Evolutionary conservation across 2,329 filamentous ascomycete species (phyloP), one percentile per base, ranked within the genome.

Genomic region (Coniochaeta sp.): DNA sequence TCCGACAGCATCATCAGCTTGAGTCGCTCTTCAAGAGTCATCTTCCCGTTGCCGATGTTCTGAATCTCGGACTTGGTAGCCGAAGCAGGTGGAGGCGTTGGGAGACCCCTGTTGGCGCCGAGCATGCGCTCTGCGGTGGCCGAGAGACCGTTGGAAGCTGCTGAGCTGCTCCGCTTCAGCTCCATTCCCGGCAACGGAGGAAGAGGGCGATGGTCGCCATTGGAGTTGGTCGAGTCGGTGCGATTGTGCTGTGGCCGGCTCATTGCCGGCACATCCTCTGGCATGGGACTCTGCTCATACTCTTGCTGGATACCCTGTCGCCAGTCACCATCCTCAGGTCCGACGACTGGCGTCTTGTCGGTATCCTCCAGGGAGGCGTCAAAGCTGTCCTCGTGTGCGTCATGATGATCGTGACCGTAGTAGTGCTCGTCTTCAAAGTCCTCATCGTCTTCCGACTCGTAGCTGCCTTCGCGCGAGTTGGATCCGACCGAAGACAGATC

Each of bases 311-410:
- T 71, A 76, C 90, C 76, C 77, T 93, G 90, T 64, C 90, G 87
- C 95, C 95, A 99, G 54, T 56, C 54, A 12, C 47, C 26, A 71
- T 97, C 92, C 68, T 98, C 95, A 0, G 95, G 95, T 24, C 96
- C 85, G n/a, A 99, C 93, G 12, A 99, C 95, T 0, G 95, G 95
- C 1, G 95, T 98, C 79, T 98, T 98, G 69, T 96, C 91, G 5
- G 91, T 93, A 70, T 98, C 93, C 74, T 98, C 93, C 1, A 98
- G 82, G 7, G 92, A 96, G 16, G 91, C 93, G 74, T 98, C 93
- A 67, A 98, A 98, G 76, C 93, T 97, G 70, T 97, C 93, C 47
- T 93, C 90, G 50, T 83, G 82, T 59, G 85, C 81, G 30, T 84
- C 77, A 5, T 82, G 83, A 28, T 83, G 83, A 28, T 83, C 86